Evolutionary conservation across 208 protist genomes (phyloP).

Genomic region (Cochliopodium minus): DNA sequence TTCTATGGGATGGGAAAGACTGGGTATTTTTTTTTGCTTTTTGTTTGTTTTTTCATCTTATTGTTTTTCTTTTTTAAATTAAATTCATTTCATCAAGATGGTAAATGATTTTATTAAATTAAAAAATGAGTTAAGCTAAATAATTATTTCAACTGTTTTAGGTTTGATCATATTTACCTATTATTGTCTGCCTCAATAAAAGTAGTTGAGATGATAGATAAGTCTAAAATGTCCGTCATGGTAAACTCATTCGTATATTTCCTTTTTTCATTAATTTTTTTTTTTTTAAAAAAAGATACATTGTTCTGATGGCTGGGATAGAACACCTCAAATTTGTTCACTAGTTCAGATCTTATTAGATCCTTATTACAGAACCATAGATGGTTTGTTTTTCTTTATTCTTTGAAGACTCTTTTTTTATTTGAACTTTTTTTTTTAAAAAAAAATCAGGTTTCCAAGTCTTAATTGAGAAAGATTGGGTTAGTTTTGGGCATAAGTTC

Average conservation of each 20-base stretch:
- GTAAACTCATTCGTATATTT: too few relatives aligned
- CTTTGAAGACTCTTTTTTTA: too few relatives aligned
- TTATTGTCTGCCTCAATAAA: neutral
- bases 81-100: too few relatives aligned
- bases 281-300: conserved; percentile 31
- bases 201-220: neutral
- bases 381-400: too few relatives aligned
- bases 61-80: too few relatives aligned
- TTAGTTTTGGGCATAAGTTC: conserved; percentile 73
- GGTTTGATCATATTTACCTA: neutral
- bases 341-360: conserved; percentile 70
- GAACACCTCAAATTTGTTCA: conserved; percentile 62
- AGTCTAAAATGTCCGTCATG: neutral
- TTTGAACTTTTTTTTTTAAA: conserved; percentile 3
- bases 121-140: too few relatives aligned
- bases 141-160: too few relatives aligned
- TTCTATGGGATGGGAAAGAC: too few relatives aligned
- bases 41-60: too few relatives aligned
- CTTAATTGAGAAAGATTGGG: conserved; percentile 80
- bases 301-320: conserved; percentile 79
- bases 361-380: conserved; percentile 55
- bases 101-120: too few relatives aligned
- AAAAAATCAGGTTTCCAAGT: conserved; percentile 51
- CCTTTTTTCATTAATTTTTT: too few relatives aligned
- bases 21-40: too few relatives aligned